phyloP scores from a whole-genome alignment of 768 basidiomycete species.

The Lactarius sanguifluus region DNA sequence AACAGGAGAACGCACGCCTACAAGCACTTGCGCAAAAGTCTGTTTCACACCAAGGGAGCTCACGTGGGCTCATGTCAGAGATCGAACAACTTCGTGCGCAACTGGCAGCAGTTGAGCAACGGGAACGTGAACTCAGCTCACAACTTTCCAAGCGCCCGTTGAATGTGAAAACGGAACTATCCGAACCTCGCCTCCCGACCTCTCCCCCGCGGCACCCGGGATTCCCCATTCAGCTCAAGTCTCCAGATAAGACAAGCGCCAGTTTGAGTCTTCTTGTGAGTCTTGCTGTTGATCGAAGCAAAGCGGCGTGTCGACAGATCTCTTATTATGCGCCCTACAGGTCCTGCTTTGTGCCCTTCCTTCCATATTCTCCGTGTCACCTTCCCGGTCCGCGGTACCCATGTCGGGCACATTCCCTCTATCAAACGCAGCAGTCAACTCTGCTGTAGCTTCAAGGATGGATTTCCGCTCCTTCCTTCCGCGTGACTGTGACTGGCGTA shows the following conservation, averaged over 20 bases:
- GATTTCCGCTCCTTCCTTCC: conserved; percentile 36
- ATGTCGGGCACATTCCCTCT: conserved; percentile 57
- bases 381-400: conserved; percentile 46
- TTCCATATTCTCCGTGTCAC: conserved; percentile 65
- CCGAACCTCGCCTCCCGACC: conserved; percentile 52
- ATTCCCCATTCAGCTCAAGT: conserved; percentile 50
- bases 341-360: conserved; percentile 78
- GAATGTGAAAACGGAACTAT: conserved; percentile 56
- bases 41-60: conserved; percentile 36
- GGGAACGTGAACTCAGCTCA: conserved; percentile 63
- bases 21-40: conserved; percentile 53
- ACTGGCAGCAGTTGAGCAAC: conserved; percentile 62
- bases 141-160: conserved; percentile 49
- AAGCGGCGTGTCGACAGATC: conserved; percentile 27
- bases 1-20: conserved; percentile 79
- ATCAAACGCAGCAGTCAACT: conserved; percentile 36
- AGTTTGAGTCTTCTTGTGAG: conserved; percentile 72
- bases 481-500: conserved; percentile 37
- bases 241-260: conserved; percentile 44
- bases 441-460: conserved; percentile 34
- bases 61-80: conserved; percentile 50
- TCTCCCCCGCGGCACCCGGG: conserved; percentile 37
- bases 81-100: conserved; percentile 66
- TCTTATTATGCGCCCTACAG: conserved; percentile 38
- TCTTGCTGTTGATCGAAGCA: conserved; percentile 26